Evolutionary conservation across 768 basidiomycete genomes (phyloP).

Genomic region (Hygrocybe punicea): DNA sequence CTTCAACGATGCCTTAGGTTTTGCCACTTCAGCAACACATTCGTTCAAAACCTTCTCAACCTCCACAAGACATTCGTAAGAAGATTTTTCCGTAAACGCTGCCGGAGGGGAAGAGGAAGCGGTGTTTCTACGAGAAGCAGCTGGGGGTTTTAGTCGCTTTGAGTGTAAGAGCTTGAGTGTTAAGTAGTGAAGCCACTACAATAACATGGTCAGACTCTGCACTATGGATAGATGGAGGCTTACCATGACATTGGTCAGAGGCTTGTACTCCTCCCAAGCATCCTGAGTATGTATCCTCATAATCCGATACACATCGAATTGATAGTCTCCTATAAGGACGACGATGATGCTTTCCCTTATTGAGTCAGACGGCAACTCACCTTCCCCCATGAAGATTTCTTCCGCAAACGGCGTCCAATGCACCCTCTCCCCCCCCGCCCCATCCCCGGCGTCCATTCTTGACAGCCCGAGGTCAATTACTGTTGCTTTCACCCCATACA

Average conservation of each 20-base stretch:
- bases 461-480: conserved; percentile 95
- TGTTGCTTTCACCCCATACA: conserved; percentile 71
- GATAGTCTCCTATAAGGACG: conserved; percentile 66
- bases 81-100: conserved; percentile 61
- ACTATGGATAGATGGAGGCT: conserved; percentile 22
- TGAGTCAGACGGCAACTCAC: conserved; percentile 33
- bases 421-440: conserved; percentile 41
- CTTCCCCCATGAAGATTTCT: conserved; percentile 90
- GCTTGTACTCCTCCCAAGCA: conserved; percentile 74
- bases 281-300: conserved; percentile 64
- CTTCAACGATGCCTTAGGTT: conserved; percentile 28
- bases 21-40: conserved; percentile 38
- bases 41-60: conserved; percentile 55
- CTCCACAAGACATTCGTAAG: conserved; percentile 66
- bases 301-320: conserved; percentile 91
- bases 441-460: conserved; percentile 64
- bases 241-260: conserved; percentile 89
- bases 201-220: background rate
- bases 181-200: conserved; percentile 91
- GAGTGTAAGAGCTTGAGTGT: conserved; percentile 63
- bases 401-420: conserved; percentile 84
- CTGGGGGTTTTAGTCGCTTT: conserved; percentile 63
- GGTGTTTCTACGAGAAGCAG: conserved; percentile 38
- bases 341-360: conserved; percentile 9
- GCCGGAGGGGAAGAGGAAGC: conserved; percentile 15